These are phyloP conservation scores for Boletus rubroflammeus DNA, from an alignment of 768 basidiomycete species.

Conservation along the genomic window DNA sequence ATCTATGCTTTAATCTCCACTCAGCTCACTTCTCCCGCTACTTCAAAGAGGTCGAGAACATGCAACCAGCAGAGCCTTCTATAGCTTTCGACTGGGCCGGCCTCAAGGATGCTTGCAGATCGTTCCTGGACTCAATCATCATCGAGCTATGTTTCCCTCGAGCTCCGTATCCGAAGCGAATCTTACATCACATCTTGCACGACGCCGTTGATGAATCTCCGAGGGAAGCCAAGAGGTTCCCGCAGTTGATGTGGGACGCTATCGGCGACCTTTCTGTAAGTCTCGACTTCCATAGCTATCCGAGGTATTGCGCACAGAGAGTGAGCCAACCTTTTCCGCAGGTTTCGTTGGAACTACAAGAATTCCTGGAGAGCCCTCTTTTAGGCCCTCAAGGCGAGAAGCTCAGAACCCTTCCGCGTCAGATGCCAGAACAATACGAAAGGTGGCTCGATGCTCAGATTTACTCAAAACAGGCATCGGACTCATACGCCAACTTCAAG, in stretches of 20 bases:
- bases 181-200: constrained; percentile 63
- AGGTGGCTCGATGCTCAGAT: constrained; percentile 68
- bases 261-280: constrained; percentile 77
- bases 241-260: constrained; percentile 77
- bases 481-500: constrained; percentile 47
- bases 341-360: constrained; percentile 64
- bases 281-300: constrained; percentile 41
- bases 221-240: constrained; percentile 69
- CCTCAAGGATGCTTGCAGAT: constrained; percentile 61
- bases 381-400: constrained; percentile 50
- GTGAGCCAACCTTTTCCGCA: constrained; percentile 24
- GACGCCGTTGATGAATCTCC: constrained; percentile 75
- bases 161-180: constrained; percentile 60
- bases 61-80: constrained; percentile 44
- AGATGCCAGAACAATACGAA: constrained; percentile 60
- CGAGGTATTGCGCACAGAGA: neutral
- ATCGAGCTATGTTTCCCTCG: constrained; percentile 78
- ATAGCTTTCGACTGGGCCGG: constrained; percentile 64
- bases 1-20: constrained; percentile 2
- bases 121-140: constrained; percentile 81
- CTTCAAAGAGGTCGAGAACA: constrained; percentile 49
- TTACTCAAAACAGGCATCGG: constrained; percentile 55
- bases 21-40: constrained; percentile 70
- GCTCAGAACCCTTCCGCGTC: constrained; percentile 48
- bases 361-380: constrained; percentile 60